These are phyloP conservation scores for Blumeria hordei DNA, from an alignment of 2,329 filamentous ascomycete species.

Conservation along the genomic window DNA sequence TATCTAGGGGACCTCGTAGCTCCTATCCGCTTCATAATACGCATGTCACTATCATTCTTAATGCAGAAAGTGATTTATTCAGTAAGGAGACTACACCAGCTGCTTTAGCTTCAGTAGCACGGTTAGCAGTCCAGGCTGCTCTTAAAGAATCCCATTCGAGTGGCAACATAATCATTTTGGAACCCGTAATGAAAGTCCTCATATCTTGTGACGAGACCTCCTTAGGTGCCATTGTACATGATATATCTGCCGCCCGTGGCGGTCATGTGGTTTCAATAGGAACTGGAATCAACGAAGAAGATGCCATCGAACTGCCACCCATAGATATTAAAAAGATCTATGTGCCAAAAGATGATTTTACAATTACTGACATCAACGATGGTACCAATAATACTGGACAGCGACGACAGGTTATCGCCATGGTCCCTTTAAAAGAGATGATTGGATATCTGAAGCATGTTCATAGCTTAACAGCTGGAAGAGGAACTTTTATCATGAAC, in stretches of 20 bases:
- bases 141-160: slow-evolving; percentile 35
- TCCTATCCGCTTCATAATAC: slow-evolving; percentile 60
- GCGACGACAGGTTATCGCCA: slow-evolving; percentile 48
- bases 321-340: slow-evolving; percentile 62
- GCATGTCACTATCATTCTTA: slow-evolving; percentile 43
- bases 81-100: slow-evolving; percentile 41
- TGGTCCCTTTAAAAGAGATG: slow-evolving; percentile 90
- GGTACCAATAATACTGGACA: slow-evolving; percentile 22
- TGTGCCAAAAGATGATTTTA: slow-evolving; percentile 67
- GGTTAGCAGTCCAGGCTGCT: slow-evolving; percentile 41
- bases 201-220: slow-evolving; percentile 67
- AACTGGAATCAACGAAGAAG: slow-evolving; percentile 9
- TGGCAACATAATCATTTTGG: slow-evolving; percentile 44
- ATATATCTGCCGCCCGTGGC: slow-evolving; percentile 50
- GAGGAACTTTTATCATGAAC: slow-evolving; percentile 54
- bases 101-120: slow-evolving; percentile 41
- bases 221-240: slow-evolving; percentile 62
- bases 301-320: slow-evolving; percentile 6
- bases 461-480: slow-evolving; percentile 65
- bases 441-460: slow-evolving; percentile 80
- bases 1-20: slow-evolving; percentile 64
- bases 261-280: slow-evolving; percentile 51
- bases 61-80: slow-evolving; percentile 39
- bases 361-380: slow-evolving; percentile 18
- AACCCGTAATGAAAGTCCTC: slow-evolving; percentile 78